A percentile compares a stretch with the other conserved stretches of the same genome.
phyloP scores from a whole-genome alignment of 2,329 filamentous ascomycete genomes.

The Ilyonectria destructans region DNA sequence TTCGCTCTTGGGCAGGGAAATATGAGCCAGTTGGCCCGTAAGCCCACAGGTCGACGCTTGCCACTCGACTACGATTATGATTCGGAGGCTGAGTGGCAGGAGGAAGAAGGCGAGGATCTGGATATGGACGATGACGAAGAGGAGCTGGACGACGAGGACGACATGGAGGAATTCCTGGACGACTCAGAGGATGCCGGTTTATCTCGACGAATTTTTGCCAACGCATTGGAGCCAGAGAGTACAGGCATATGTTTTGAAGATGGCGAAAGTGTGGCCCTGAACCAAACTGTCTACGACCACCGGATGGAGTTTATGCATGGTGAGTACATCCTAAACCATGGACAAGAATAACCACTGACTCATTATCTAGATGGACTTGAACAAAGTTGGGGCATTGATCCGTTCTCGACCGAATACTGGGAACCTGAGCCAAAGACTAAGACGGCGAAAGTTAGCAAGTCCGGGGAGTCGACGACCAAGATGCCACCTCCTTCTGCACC shows the following conservation, averaged over 20 bases:
- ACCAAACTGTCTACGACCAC: conserved; percentile 71
- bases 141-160: conserved; percentile 83
- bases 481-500: conserved; percentile 56
- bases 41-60: conserved; percentile 70
- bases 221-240: conserved; percentile 82
- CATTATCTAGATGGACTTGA: conserved; percentile 61
- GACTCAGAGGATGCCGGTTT: conserved; percentile 81
- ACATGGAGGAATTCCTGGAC: conserved; percentile 92
- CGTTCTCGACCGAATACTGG: conserved; percentile 91
- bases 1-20: conserved; percentile 61
- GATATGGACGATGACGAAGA: conserved; percentile 78
- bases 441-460: conserved; percentile 37
- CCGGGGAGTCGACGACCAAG: conserved; percentile 38
- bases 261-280: conserved; percentile 62
- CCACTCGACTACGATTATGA: conserved; percentile 87
- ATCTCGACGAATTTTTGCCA: conserved; percentile 72
- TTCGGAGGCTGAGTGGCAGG: conserved; percentile 90
- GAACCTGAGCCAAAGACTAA: conserved; percentile 58
- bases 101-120: conserved; percentile 79
- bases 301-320: conserved; percentile 83
- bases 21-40: conserved; percentile 67
- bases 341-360: conserved; percentile 36
- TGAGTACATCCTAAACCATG: conserved; percentile 58
- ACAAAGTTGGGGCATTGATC: conserved; percentile 78
- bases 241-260: conserved; percentile 91